Percentiles rank a stretch among this genome's conserved stretches.
Conservation (phyloP, 2,329 filamentous ascomycete species). For the Cercospora janseana region DNA sequence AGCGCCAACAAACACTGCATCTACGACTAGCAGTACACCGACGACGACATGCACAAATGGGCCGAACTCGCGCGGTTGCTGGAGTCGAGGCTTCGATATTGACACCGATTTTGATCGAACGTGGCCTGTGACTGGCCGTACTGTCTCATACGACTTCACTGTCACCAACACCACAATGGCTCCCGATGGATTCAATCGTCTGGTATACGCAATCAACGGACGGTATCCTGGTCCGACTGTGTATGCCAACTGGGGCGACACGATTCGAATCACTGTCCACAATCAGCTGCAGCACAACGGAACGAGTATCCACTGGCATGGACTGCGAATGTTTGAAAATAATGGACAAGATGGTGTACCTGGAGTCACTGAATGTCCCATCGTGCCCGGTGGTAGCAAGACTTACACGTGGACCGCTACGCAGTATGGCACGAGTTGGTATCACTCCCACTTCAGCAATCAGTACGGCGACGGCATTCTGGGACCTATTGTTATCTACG, state of each 20-base stretch:
- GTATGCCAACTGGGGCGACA: constrained; percentile 35
- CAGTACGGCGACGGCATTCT: constrained; percentile 59
- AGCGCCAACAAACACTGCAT: constrained; percentile 16
- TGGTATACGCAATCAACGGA: constrained; percentile 57
- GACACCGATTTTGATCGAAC: constrained; percentile 38
- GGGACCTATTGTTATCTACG: constrained; percentile 62
- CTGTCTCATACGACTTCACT: constrained; percentile 38
- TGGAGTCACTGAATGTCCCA: constrained; percentile 47
- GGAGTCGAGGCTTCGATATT: constrained; percentile 33
- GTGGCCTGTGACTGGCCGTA: constrained; percentile 36
- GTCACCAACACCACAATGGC: constrained; percentile 47
- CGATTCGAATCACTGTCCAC: constrained; percentile 54
- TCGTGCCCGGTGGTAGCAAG: constrained; percentile 51
- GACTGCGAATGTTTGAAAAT: constrained; percentile 56
- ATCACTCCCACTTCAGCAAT: constrained; percentile 57
- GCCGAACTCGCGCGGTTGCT: constrained; percentile 31
- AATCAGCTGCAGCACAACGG: constrained; percentile 57
- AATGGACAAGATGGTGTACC: constrained; percentile 59
- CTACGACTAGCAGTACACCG: constrained; percentile 22
- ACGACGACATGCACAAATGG: constrained; percentile 34
- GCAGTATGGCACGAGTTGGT: constrained; percentile 43
- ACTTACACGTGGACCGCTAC: constrained; percentile 60
- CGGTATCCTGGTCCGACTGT: constrained; percentile 56
- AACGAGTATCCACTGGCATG: constrained; percentile 63
- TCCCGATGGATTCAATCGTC: constrained; percentile 39